Evolutionary conservation across 768 basidiomycete genomes (phyloP).

Genomic region (Pisolithus tinctorius): DNA sequence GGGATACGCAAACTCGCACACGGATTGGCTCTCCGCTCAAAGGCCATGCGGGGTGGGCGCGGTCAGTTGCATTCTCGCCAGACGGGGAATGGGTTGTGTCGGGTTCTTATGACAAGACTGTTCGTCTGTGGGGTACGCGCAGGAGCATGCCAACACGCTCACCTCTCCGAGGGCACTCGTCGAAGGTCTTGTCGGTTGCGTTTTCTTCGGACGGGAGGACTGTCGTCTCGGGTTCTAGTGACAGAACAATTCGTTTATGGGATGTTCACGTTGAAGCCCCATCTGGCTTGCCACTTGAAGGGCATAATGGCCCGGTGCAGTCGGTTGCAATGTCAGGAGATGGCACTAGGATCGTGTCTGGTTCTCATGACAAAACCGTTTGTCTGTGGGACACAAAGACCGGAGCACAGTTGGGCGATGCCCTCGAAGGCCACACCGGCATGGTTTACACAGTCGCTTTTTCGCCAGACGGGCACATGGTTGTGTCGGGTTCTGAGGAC

Average conservation of each 20-base stretch:
- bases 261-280: not conserved
- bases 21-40: not conserved
- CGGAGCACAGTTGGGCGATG: not conserved
- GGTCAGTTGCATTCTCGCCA: not conserved
- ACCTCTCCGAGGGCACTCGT: not conserved
- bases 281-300: not conserved
- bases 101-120: not conserved
- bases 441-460: not conserved
- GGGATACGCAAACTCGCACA: not conserved
- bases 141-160: not conserved
- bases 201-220: constrained; percentile 9
- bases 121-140: not conserved
- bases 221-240: constrained; percentile 16
- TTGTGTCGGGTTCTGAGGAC: constrained; percentile 1
- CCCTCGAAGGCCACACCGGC: not conserved
- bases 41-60: not conserved
- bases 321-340: not conserved
- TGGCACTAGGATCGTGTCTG: not conserved
- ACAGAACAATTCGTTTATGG: constrained; percentile 9
- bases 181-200: not conserved
- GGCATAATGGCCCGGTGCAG: not conserved
- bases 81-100: not conserved
- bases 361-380: not conserved
- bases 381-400: not conserved
- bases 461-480: not conserved